Conservation (phyloP, 2,329 filamentous ascomycete genomes). For the Dactylellina parvicollis region DNA sequence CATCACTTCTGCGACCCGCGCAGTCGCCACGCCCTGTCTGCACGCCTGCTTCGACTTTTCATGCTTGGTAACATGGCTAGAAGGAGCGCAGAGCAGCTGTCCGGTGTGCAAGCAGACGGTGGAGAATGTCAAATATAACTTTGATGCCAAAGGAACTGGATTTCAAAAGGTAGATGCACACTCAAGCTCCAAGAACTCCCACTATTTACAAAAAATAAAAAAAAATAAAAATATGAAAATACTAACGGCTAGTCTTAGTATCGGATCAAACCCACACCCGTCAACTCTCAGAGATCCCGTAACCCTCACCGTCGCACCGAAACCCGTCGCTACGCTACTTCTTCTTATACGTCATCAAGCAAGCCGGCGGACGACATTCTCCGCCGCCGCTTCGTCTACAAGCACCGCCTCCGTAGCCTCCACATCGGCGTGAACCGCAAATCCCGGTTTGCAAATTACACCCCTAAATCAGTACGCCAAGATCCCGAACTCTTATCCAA, state of each 20-base stretch:
- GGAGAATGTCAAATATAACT: conserved; percentile 46
- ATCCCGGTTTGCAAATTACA: conserved; percentile 80
- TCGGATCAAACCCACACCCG: conserved; percentile 22
- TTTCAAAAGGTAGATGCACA: conserved; percentile 43
- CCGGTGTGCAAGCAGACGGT: conserved; percentile 49
- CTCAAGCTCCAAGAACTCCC: not conserved
- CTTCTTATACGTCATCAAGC: not conserved
- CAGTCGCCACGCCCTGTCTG: conserved; percentile 44
- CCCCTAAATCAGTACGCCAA: conserved; percentile 71
- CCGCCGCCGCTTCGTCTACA: conserved; percentile 77
- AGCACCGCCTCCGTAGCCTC: conserved; percentile 75
- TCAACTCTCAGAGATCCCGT: not conserved
- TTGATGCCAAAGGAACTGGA: conserved; percentile 35
- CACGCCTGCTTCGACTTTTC: conserved; percentile 54
- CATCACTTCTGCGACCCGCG: conserved; percentile 40
- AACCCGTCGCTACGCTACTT: not conserved
- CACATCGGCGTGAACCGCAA: conserved; percentile 83
- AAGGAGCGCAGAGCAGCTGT: conserved; percentile 37
- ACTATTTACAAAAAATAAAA: too few relatives aligned
- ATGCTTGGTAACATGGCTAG: conserved; percentile 49
- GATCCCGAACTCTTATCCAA: conserved; percentile 77
- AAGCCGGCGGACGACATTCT: conserved; percentile 61
- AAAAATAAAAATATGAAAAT: not conserved
- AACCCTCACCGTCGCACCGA: conserved; percentile 20
- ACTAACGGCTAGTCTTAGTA: conserved; percentile 25